Evolutionary conservation across 192 early-diverging fungal genomes (phyloP), one percentile per base, ranked within the genome.

Genomic region (Entomortierella parvispora): DNA sequence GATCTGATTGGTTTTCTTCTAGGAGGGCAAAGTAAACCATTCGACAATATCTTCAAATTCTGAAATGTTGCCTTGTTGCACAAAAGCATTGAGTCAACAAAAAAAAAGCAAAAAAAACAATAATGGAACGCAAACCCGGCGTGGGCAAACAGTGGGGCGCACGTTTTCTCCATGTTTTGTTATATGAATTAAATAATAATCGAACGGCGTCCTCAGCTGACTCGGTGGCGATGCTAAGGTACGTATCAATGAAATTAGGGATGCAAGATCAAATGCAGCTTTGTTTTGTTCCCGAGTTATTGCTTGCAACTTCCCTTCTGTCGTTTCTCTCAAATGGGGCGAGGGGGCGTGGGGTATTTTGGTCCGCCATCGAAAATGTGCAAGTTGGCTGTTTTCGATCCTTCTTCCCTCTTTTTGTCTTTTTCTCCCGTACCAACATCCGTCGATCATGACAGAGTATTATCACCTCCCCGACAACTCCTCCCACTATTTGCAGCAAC

Each of bases 351-450:
- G 56, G 37, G 20, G 42, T 58, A 58, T 58, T 44, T 58, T 52
- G 37, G 8, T 43, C 37, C 56, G 56, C 22, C 56, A 20, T 58
- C 56, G n/a, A 22, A 58, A 37, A 58, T 58, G 20, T 58, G 17
- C 56, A 57, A 57, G 55, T 57, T 57, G n/a, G n/a, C 55, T 57
- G 34, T 34, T 58, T 58, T 58, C 37, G 56, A 58, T 37, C 37
- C 56, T 37, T 20, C 53, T 34, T 55, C 32, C 53, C n/a, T n/a
- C n/a, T n/a, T n/a, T n/a, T n/a, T n/a, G n/a, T n/a, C n/a, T n/a
- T n/a, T n/a, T n/a, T n/a, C 50, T 52, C 50, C 26, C 50, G 26
- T 52, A 52, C 50, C 50, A 52, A 52, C 50, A 52, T 52, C 50
- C 26, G 4, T 31, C 50, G 25, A 52, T 26, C 50, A 52, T 52